These are phyloP conservation scores for Penicillium cataractarum DNA, from an alignment of 495 filamentous ascomycete species.

Conservation along the genomic window DNA sequence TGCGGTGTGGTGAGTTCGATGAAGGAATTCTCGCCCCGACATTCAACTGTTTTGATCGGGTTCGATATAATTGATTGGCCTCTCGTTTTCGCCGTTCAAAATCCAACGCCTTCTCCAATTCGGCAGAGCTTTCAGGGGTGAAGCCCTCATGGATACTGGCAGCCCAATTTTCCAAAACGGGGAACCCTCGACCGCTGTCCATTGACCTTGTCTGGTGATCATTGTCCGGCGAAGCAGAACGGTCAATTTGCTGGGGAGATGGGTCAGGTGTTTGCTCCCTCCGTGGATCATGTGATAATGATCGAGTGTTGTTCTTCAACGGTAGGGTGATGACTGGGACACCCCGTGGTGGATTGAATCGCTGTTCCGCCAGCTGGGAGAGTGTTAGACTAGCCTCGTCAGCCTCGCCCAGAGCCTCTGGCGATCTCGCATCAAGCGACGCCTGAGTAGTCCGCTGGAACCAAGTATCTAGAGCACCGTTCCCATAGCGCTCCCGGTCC, in stretches of 20 bases:
- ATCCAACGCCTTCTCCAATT: slow-evolving; percentile 43
- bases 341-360: slow-evolving; percentile 20
- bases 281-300: not conserved
- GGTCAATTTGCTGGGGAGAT: not conserved
- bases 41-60: slow-evolving; percentile 14
- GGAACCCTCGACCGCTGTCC: slow-evolving; percentile 36
- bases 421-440: slow-evolving; percentile 6
- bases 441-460: slow-evolving; percentile 37
- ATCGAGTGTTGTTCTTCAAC: not conserved
- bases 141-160: slow-evolving; percentile 36
- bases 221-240: not conserved
- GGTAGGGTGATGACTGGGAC: not conserved
- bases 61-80: slow-evolving; percentile 35
- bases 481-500: slow-evolving; percentile 41
- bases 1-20: slow-evolving; percentile 39
- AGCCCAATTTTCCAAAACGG: slow-evolving; percentile 48
- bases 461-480: slow-evolving; percentile 47
- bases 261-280: not conserved
- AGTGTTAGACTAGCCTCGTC: slow-evolving; percentile 23
- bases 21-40: slow-evolving; percentile 7
- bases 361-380: slow-evolving; percentile 27
- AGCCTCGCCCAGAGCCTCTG: not conserved
- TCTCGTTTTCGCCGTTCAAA: slow-evolving; percentile 49
- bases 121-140: slow-evolving; percentile 17
- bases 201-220: slow-evolving; percentile 7